Conservation (phyloP, 108 stramenopile species). For the Conticribra guillardii region DNA sequence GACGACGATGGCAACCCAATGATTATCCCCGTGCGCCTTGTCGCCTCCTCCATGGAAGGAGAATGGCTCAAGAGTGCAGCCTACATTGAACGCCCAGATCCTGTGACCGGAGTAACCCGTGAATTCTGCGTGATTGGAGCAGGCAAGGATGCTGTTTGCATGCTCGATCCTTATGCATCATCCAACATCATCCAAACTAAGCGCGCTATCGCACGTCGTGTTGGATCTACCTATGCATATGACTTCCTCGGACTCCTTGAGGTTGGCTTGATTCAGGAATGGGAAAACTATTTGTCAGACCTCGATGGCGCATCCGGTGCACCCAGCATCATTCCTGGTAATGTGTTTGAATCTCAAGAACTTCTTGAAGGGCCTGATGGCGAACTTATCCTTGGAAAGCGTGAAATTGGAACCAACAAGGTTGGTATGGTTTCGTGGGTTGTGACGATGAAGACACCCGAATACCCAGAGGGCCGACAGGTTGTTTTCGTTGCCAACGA, state of each 20-base stretch:
- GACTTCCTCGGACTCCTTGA: slow-evolving; percentile 98
- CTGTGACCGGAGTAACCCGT: slow-evolving; percentile 91
- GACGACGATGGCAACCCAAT: slow-evolving; percentile 69
- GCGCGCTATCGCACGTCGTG: slow-evolving; percentile 95
- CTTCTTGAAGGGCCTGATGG: slow-evolving; percentile 81
- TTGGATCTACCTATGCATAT: slow-evolving; percentile 97
- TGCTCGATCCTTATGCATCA: slow-evolving; percentile 91
- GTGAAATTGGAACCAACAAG: slow-evolving; percentile 94
- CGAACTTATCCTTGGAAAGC: slow-evolving; percentile 67
- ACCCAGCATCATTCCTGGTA: slow-evolving; percentile 57
- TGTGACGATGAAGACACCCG: slow-evolving; percentile 94
- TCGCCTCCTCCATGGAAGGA: slow-evolving; percentile 93
- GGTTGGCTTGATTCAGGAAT: slow-evolving; percentile 85
- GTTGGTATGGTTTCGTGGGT: slow-evolving; percentile 98
- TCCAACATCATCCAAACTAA: slow-evolving; percentile 93
- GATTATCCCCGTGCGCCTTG: slow-evolving; percentile 88
- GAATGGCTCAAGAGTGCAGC: slow-evolving; percentile 94
- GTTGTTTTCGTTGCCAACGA: slow-evolving; percentile 97
- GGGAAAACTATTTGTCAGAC: slow-evolving; percentile 69
- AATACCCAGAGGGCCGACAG: slow-evolving; percentile 97
- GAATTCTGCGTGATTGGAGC: slow-evolving; percentile 88
- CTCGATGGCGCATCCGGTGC: slow-evolving; percentile 44
- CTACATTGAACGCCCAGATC: slow-evolving; percentile 92
- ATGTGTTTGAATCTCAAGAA: slow-evolving; percentile 78
- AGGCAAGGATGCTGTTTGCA: slow-evolving; percentile 73